These are phyloP conservation scores for Torrubiella hemipterigena DNA, from an alignment of 2,329 filamentous ascomycete species.

Conservation along the genomic window DNA sequence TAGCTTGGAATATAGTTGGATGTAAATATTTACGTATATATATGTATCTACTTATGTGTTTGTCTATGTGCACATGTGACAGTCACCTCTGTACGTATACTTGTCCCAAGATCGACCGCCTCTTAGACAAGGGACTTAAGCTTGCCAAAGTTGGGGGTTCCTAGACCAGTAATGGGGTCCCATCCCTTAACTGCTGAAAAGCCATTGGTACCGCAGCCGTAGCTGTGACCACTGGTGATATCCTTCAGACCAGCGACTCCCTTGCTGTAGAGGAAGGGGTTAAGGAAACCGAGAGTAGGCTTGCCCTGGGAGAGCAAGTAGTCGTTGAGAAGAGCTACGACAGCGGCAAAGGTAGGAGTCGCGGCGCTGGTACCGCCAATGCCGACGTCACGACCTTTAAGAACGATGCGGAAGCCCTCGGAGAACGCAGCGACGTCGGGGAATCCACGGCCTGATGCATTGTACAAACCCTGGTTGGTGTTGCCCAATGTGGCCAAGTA, in stretches of 20 bases:
- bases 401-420: conserved; percentile 29
- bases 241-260: conserved; percentile 23
- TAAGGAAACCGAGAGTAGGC: conserved; percentile 25
- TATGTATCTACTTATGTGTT: too few relatives aligned
- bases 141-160: conserved; percentile 6
- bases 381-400: conserved; percentile 1
- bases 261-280: conserved; percentile 24
- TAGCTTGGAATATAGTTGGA: too few relatives aligned
- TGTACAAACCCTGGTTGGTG: conserved; percentile 19
- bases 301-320: conserved; percentile 16
- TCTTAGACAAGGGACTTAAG: conserved; percentile 3
- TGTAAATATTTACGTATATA: too few relatives aligned
- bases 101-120: too few relatives aligned
- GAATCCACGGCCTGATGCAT: conserved; percentile 21
- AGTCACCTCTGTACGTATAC: too few relatives aligned
- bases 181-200: conserved; percentile 9
- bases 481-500: conserved; percentile 17
- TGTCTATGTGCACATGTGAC: too few relatives aligned
- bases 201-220: conserved; percentile 17
- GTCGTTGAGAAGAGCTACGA: conserved; percentile 12
- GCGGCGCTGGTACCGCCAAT: conserved; percentile 10
- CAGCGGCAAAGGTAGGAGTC: conserved; percentile 10
- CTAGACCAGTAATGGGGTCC: conserved; percentile 12
- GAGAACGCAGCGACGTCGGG: conserved; percentile 30
- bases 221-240: conserved; percentile 23